Percentiles rank a stretch among this genome's conserved stretches.
phyloP scores from a whole-genome alignment of 2,329 filamentous ascomycete genomes.

The Exophiala phaeomuriformis region DNA sequence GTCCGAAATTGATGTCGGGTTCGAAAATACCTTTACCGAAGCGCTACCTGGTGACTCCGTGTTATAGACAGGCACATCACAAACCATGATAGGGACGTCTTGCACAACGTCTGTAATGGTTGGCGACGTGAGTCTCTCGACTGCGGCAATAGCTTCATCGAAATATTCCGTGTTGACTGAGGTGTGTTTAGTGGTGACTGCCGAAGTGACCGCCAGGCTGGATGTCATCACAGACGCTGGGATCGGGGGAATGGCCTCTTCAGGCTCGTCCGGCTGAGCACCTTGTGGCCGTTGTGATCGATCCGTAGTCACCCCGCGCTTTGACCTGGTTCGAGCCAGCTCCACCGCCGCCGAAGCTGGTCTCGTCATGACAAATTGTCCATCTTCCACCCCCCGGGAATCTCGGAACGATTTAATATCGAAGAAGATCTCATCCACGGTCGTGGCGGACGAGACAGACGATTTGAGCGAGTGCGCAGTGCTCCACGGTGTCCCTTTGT shows the following conservation, averaged over 20 bases:
- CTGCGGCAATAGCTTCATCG: constrained; percentile 26
- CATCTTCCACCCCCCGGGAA: constrained; percentile 24
- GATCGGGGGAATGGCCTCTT: neutral
- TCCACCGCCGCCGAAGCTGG: constrained; percentile 24
- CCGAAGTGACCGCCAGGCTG: constrained; percentile 2
- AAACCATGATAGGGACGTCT: neutral
- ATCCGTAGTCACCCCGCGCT: constrained; percentile 4
- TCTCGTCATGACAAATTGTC: constrained; percentile 27
- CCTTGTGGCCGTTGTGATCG: constrained; percentile 8
- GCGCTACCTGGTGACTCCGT: too few relatives aligned
- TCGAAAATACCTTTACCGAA: too few relatives aligned
- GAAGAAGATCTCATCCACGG: constrained; percentile 26
- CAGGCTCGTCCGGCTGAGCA: neutral
- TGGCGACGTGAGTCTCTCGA: constrained; percentile 22
- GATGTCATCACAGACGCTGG: constrained; percentile 2
- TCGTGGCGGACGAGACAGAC: constrained; percentile 21
- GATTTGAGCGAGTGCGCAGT: constrained; percentile 20
- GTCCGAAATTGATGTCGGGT: too few relatives aligned
- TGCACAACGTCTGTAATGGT: neutral
- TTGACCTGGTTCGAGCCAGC: constrained; percentile 23
- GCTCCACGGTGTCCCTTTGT: constrained; percentile 19
- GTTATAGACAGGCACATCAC: too few relatives aligned
- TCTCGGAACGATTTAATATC: constrained; percentile 26
- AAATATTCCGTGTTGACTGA: constrained; percentile 24
- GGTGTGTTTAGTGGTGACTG: constrained; percentile 17